Evolutionary conservation across 2,329 filamentous ascomycete species (phyloP), one percentile per base, ranked within the genome.

Genomic region (Talaromyces funiculosus): DNA sequence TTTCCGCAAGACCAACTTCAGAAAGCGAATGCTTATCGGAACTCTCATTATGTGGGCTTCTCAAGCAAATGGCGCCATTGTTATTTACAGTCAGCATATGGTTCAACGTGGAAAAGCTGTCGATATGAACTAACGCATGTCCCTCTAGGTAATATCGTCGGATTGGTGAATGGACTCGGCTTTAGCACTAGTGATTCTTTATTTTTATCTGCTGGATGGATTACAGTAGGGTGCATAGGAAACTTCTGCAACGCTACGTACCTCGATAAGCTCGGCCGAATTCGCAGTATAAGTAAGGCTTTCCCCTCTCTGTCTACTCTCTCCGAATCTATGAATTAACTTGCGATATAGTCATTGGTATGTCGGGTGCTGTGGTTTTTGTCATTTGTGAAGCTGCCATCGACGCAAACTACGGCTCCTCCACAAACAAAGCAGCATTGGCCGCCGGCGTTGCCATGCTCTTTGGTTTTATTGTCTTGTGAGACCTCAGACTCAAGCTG

Each of bases 381-480:
- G 37, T 57, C 16, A 45, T 45, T 40, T 45, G 43, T 26, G 54
- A 63, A 49, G 37, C 62, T 4, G 59, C 59, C n/a, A 16, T 63
- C 22, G 37, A 22, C 29, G 55, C 43, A 18, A 12, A 37, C 12
- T 63, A 61, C 29, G 56, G 53, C 18, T 54, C 54, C 2, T 59
- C 53, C 8, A 35, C 38, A 12, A 61, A 63, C 26, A 16, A 60
- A n/a, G 37, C 45, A 7, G 62, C 56, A 16, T 38, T 64, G 5
- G 54, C 60, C 24, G 60, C 57, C 10, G 62, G 57, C 4, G 57
- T 64, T 33, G 60, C 60, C 22, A 60, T 64, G 26, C 47, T 62
- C 8, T 64, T 64, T 38, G 47, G 60, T 20, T 61, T 31, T 49
- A 45, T 57, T 22, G 24, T 40, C 10, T 57, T 57, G 54, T 57